A percentile compares a stretch with the other conserved stretches of the same genome.
Evolutionary conservation across 176 grass and related monocot species (phyloP).

Genomic region (Melocanna baccifera): DNA sequence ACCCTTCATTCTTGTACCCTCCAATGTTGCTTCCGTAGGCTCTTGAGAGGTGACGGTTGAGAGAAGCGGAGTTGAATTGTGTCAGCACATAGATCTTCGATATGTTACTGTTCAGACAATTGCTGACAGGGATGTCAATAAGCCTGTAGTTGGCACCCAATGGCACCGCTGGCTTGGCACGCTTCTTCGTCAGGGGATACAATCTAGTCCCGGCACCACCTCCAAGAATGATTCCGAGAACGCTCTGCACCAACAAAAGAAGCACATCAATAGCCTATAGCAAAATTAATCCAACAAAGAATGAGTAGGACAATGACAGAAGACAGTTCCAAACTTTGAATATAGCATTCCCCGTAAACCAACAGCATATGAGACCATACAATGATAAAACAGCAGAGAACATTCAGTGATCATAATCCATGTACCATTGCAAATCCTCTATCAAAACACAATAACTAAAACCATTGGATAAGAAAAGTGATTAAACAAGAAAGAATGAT

Average conservation of each 20-base stretch:
- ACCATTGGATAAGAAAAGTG: background rate
- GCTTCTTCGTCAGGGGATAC: slow-evolving; percentile 93
- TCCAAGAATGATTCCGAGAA: slow-evolving; percentile 97
- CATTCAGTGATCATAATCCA: background rate
- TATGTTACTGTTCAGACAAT: slow-evolving; percentile 92
- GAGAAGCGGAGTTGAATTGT: slow-evolving; percentile 93
- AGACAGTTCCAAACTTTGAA: background rate
- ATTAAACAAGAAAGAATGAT: slow-evolving; percentile 8
- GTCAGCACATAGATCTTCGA: slow-evolving; percentile 96
- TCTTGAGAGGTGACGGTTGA: slow-evolving; percentile 91
- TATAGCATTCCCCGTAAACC: background rate
- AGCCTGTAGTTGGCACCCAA: slow-evolving; percentile 93
- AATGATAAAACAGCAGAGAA: background rate
- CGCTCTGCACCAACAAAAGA: slow-evolving; percentile 64
- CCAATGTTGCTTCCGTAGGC: slow-evolving; percentile 85
- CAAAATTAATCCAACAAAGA: slow-evolving; percentile 16
- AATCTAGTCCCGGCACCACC: slow-evolving; percentile 90
- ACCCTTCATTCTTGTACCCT: slow-evolving; percentile 90
- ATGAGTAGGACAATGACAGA: background rate
- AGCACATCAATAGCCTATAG: slow-evolving; percentile 6
- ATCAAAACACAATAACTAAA: background rate
- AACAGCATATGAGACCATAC: background rate
- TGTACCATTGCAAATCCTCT: background rate
- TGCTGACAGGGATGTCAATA: slow-evolving; percentile 97
- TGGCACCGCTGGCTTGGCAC: slow-evolving; percentile 94